phyloP scores from a whole-genome alignment of 108 stramenopile species.

The Nitzschia putrida region DNA sequence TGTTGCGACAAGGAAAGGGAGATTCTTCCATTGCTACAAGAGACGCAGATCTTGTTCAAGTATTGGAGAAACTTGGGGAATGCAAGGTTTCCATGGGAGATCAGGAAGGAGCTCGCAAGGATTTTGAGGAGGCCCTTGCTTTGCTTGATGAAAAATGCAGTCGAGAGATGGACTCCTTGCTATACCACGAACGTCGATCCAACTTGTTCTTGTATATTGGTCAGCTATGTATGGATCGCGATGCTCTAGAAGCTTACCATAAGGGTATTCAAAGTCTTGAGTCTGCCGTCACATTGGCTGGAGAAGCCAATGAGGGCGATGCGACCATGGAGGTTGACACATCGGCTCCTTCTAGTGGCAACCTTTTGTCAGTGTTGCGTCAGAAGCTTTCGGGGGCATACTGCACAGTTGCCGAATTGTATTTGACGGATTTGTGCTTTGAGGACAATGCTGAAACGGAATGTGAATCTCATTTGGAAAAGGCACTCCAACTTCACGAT shows the following conservation, averaged over 20 bases:
- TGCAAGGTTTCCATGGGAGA: slow-evolving; percentile 67
- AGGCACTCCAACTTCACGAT: slow-evolving; percentile 60
- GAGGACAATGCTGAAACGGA: slow-evolving; percentile 78
- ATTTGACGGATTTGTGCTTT: slow-evolving; percentile 87
- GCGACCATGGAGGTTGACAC: slow-evolving; percentile 6
- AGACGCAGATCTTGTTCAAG: slow-evolving; percentile 35
- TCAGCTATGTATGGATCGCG: slow-evolving; percentile 65
- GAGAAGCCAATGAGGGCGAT: slow-evolving; percentile 18
- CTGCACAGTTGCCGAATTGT: slow-evolving; percentile 83
- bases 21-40: slow-evolving; percentile 8
- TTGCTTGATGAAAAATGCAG: slow-evolving; percentile 41
- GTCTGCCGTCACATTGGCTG: slow-evolving; percentile 20
- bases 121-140: slow-evolving; percentile 66
- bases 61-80: slow-evolving; percentile 76
- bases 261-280: slow-evolving; percentile 60
- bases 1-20: slow-evolving; percentile 1
- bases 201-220: slow-evolving; percentile 75
- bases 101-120: slow-evolving; percentile 58
- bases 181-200: slow-evolving; percentile 51
- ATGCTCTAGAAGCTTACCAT: slow-evolving; percentile 68
- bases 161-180: slow-evolving; percentile 16
- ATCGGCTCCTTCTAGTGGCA: neutral
- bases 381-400: slow-evolving; percentile 73
- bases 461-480: slow-evolving; percentile 63
- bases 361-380: slow-evolving; percentile 11